Evolutionary conservation across 805 yeast species (phyloP).

Genomic region (Yamadazyma laniorum): DNA sequence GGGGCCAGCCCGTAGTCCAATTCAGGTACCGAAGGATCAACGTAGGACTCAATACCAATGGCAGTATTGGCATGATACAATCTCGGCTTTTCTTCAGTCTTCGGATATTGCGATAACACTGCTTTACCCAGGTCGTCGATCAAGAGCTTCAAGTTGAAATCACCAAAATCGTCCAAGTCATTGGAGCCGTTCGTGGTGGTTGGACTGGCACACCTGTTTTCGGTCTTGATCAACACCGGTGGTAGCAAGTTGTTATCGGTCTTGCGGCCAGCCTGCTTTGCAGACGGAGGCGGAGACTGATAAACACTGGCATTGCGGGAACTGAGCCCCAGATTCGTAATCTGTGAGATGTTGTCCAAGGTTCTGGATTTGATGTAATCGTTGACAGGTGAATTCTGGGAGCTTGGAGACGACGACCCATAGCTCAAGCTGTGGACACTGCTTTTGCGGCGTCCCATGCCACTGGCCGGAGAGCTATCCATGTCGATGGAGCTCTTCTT

Average conservation of each 20-base stretch:
- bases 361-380: conserved; percentile 30
- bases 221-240: conserved; percentile 13
- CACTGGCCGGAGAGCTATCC: conserved; percentile 5
- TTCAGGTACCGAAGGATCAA: conserved; percentile 7
- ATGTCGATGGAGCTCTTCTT: conserved; percentile 5
- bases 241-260: conserved; percentile 13
- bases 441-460: conserved; percentile 1
- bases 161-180: conserved; percentile 12
- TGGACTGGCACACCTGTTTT: conserved; percentile 2
- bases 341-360: conserved; percentile 32
- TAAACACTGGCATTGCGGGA: neutral
- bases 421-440: neutral
- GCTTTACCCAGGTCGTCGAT: conserved; percentile 45
- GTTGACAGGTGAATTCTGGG: conserved; percentile 6
- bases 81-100: conserved; percentile 14
- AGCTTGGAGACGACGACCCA: neutral
- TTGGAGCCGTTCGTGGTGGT: neutral
- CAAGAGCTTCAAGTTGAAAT: conserved; percentile 34
- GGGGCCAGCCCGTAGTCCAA: conserved; percentile 16
- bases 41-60: conserved; percentile 25
- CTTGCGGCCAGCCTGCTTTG: conserved; percentile 4
- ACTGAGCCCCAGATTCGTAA: conserved; percentile 16
- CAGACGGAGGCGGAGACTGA: conserved; percentile 15
- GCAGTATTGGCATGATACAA: conserved; percentile 26
- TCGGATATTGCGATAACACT: conserved; percentile 18